Conservation (phyloP, 73 alveolate genomes). For the Paramecium bursaria region DNA sequence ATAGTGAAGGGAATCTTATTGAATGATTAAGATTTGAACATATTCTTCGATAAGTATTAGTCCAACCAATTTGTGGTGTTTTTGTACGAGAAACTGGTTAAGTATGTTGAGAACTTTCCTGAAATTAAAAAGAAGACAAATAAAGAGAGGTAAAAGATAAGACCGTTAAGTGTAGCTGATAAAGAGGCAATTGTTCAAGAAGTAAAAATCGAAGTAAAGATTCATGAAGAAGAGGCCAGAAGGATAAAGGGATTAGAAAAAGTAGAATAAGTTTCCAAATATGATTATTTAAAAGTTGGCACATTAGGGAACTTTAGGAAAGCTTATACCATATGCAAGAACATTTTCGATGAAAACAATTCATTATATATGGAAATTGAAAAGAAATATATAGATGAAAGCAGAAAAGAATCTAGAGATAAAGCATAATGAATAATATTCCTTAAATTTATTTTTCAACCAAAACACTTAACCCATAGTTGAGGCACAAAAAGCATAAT, state of each 20-base stretch:
- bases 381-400: neutral
- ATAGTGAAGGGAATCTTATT: neutral
- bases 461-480: too few species aligned
- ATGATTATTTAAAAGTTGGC: slow-evolving; percentile 27
- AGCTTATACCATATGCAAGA: slow-evolving; percentile 32
- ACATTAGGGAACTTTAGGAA: slow-evolving; percentile 18
- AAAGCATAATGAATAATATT: too few species aligned
- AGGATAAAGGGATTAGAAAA: too few species aligned
- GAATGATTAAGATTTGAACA: slow-evolving; percentile 17
- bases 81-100: slow-evolving; percentile 4
- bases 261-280: too few species aligned
- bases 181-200: neutral
- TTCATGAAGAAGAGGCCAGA: neutral
- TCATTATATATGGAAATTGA: neutral
- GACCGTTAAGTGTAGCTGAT: neutral
- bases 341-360: slow-evolving; percentile 7
- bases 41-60: slow-evolving; percentile 36
- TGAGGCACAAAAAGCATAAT: too few species aligned
- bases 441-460: too few species aligned
- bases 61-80: slow-evolving; percentile 9
- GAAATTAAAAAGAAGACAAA: neutral
- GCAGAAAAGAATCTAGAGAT: slow-evolving; percentile 35
- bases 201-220: slow-evolving; percentile 2
- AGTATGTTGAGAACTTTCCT: neutral
- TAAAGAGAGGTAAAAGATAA: neutral